Percentiles rank a stretch among this genome's conserved stretches.
Evolutionary conservation across 2,329 filamentous ascomycete species (phyloP).

Genomic region (Fusarium bactridioides): DNA sequence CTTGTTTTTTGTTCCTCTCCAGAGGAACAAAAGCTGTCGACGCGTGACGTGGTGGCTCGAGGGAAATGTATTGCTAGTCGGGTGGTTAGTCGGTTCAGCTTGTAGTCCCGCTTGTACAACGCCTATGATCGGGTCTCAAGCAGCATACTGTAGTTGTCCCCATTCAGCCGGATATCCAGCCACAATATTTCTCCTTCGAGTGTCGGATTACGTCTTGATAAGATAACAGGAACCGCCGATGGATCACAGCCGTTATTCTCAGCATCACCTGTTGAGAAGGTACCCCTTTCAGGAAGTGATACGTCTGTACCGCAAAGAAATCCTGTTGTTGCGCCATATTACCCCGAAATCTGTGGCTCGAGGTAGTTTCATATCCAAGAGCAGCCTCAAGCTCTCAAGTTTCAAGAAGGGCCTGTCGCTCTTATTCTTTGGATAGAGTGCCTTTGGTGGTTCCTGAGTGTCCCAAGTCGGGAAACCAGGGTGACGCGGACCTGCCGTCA

Average conservation of each 20-base stretch:
- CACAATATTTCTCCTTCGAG: background rate
- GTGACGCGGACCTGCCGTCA: background rate
- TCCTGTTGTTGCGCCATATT: no score
- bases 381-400: background rate
- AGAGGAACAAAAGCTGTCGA: no score
- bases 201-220: background rate
- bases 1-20: no score
- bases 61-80: no score
- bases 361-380: background rate
- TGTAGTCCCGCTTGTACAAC: background rate
- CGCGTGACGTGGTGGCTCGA: no score
- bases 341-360: background rate
- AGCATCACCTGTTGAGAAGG: background rate
- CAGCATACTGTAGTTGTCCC: background rate
- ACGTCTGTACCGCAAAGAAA: no score
- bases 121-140: background rate
- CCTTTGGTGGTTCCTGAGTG: background rate
- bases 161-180: background rate
- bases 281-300: no score
- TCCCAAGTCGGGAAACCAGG: background rate
- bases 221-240: background rate
- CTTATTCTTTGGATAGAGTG: background rate
- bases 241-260: fast-evolving
- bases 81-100: background rate
- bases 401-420: background rate